Evolutionary conservation across 169 alveolate species (phyloP).

Genomic region (Plasmodium yoelii): DNA sequence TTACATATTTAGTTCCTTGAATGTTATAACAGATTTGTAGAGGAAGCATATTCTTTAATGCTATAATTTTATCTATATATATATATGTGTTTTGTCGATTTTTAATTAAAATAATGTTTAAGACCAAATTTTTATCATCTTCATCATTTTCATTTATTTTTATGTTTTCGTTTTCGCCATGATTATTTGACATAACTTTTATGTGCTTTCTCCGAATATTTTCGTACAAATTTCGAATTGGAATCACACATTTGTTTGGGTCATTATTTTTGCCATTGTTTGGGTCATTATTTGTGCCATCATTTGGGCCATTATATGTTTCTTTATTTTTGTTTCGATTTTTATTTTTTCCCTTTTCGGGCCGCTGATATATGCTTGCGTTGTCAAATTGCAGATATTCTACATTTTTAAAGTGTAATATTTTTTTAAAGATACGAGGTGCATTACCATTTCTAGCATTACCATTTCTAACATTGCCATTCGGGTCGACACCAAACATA

Average conservation of each 20-base stretch:
- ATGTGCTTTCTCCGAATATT: constrained; percentile 13
- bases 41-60: constrained; percentile 18
- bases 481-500: too few species aligned
- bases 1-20: not conserved
- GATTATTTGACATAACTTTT: constrained; percentile 21
- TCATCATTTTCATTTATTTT: not conserved
- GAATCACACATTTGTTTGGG: too few species aligned
- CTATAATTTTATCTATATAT: constrained; percentile 4
- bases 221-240: not conserved
- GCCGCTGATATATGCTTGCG: too few species aligned
- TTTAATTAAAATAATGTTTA: constrained; percentile 6
- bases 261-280: too few species aligned
- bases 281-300: too few species aligned
- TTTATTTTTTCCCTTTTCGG: too few species aligned
- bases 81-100: constrained; percentile 2
- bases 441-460: too few species aligned
- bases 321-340: too few species aligned
- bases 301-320: too few species aligned
- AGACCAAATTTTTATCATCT: not conserved
- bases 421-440: not conserved
- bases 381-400: not conserved
- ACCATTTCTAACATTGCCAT: too few species aligned
- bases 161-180: not conserved
- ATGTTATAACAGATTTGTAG: constrained; percentile 14
- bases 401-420: constrained; percentile 2